phyloP scores from a whole-genome alignment of 2,329 filamentous ascomycete species.

The Fusarium protoensiforme region DNA sequence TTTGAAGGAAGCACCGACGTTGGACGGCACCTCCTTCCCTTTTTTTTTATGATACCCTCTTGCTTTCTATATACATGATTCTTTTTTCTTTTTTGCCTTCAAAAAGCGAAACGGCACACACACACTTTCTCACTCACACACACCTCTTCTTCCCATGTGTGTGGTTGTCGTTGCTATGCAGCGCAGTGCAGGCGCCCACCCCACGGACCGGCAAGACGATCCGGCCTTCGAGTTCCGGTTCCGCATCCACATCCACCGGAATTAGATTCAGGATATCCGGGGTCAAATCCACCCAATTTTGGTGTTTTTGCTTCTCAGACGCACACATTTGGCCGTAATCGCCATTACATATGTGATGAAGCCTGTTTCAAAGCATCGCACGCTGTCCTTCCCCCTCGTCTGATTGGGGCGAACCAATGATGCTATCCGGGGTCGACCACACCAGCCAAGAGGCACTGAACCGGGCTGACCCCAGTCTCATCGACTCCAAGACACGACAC shows the following conservation, averaged over 20 bases:
- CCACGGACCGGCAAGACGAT: constrained; percentile 3
- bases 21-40: background rate
- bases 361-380: background rate
- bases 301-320: background rate
- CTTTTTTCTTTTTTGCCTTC: background rate
- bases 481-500: background rate
- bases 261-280: background rate
- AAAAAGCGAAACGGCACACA: background rate
- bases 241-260: background rate
- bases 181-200: background rate
- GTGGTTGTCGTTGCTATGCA: background rate
- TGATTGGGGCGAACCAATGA: background rate
- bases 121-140: background rate
- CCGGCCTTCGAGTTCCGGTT: constrained; percentile 4
- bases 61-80: background rate
- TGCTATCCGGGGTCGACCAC: background rate
- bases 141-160: background rate
- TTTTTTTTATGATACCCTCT: background rate
- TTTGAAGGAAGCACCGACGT: background rate
- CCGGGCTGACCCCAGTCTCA: background rate
- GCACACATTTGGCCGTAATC: background rate
- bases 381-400: background rate
- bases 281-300: background rate
- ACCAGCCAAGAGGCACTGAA: background rate
- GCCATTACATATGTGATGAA: background rate